phyloP scores from a whole-genome alignment of 352 stramenopile species.

The Phytophthora colocasiae region DNA sequence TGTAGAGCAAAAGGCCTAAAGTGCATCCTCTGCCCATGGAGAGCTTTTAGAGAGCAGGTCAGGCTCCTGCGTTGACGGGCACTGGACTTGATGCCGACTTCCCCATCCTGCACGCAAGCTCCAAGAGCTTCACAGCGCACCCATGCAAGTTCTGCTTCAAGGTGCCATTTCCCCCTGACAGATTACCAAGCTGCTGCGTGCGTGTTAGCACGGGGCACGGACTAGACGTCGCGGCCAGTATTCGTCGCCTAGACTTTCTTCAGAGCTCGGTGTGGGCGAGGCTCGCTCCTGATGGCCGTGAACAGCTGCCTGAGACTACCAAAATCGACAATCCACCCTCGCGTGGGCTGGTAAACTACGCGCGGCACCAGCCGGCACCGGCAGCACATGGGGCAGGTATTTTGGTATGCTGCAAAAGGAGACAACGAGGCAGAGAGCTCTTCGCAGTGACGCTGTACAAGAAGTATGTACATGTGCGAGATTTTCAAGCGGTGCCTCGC shows the following conservation, averaged over 20 bases:
- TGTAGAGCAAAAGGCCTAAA: no score
- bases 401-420: constrained; percentile 7
- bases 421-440: constrained; percentile 14
- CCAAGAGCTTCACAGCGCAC: constrained; percentile 14
- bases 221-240: not conserved
- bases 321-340: constrained; percentile 35
- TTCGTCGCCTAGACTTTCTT: constrained; percentile 14
- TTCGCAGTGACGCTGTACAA: constrained; percentile 9
- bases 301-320: constrained; percentile 40
- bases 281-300: constrained; percentile 11
- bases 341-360: constrained; percentile 27
- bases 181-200: constrained; percentile 9
- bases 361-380: constrained; percentile 4
- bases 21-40: not conserved
- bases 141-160: constrained; percentile 32
- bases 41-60: constrained; percentile 15
- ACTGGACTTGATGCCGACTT: constrained; percentile 7
- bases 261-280: constrained; percentile 16
- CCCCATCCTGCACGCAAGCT: constrained; percentile 40
- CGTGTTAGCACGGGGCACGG: not conserved
- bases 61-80: constrained; percentile 16
- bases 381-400: constrained; percentile 28
- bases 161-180: constrained; percentile 1
- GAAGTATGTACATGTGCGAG: not conserved
- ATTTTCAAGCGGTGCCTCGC: constrained; percentile 1